phyloP scores from a whole-genome alignment of 768 basidiomycete genomes.

The Chiua virens region DNA sequence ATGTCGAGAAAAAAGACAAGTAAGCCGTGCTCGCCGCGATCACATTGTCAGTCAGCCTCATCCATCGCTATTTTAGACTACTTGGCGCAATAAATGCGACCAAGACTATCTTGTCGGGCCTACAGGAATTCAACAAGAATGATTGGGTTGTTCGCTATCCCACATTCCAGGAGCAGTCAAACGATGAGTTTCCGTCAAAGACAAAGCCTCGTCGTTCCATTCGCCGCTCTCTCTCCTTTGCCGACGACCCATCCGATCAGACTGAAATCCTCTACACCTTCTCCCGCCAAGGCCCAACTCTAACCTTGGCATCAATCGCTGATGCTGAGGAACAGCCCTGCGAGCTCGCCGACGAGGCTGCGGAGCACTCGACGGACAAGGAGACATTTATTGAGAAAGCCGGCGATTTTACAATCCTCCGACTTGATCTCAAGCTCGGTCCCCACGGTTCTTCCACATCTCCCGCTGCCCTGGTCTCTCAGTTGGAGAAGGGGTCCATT shows the following conservation, averaged over 20 bases:
- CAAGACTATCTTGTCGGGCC: slow-evolving; percentile 61
- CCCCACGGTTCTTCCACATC: slow-evolving; percentile 61
- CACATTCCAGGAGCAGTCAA: slow-evolving; percentile 53
- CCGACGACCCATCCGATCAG: slow-evolving; percentile 71
- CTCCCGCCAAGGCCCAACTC: slow-evolving; percentile 47
- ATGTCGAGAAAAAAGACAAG: slow-evolving; percentile 75
- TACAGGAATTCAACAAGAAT: slow-evolving; percentile 79
- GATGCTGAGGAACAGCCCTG: slow-evolving; percentile 42
- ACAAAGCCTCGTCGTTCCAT: slow-evolving; percentile 39
- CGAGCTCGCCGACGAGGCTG: slow-evolving; percentile 14
- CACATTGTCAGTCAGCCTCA: background rate
- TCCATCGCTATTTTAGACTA: slow-evolving; percentile 35
- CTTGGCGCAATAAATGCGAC: slow-evolving; percentile 77
- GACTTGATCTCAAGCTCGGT: slow-evolving; percentile 91
- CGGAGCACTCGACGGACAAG: slow-evolving; percentile 29
- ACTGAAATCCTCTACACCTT: slow-evolving; percentile 65
- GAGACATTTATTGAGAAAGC: slow-evolving; percentile 40
- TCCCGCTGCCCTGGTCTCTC: slow-evolving; percentile 76
- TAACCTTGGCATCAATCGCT: slow-evolving; percentile 55
- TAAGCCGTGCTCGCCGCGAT: slow-evolving; percentile 34
- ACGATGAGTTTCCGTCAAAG: slow-evolving; percentile 28
- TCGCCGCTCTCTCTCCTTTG: slow-evolving; percentile 78
- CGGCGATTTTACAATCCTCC: slow-evolving; percentile 82
- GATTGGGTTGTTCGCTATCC: slow-evolving; percentile 93
- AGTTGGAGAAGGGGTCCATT: slow-evolving; percentile 91